Conservation (phyloP, 2,329 filamentous ascomycete species). For the Cercospora nicotianae region DNA sequence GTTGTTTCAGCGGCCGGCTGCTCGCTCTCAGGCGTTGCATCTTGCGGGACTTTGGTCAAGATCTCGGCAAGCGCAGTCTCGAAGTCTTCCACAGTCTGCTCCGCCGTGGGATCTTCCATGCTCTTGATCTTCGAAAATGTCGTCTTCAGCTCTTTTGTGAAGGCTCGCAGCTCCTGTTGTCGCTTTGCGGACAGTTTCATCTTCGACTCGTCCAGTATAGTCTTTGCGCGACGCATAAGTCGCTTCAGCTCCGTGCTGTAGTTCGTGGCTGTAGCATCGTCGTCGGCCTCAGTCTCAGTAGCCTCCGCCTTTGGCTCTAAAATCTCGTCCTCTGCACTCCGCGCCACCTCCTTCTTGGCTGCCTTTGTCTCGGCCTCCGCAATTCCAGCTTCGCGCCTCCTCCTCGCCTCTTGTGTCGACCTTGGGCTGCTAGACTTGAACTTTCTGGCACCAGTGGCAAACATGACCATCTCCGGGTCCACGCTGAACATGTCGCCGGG, state of each 20-base stretch:
- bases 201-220: constrained; percentile 56
- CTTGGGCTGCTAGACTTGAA: constrained; percentile 33
- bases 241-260: constrained; percentile 51
- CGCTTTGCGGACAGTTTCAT: constrained; percentile 62
- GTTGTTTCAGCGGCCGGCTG: constrained; percentile 28
- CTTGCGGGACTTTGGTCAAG: constrained; percentile 49
- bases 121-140: constrained; percentile 58
- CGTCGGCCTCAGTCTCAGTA: constrained; percentile 11
- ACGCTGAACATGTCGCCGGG: constrained; percentile 99
- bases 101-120: constrained; percentile 24
- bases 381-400: constrained; percentile 23
- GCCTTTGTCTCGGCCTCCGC: constrained; percentile 25
- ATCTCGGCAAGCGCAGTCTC: constrained; percentile 39
- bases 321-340: constrained; percentile 25
- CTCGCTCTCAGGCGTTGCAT: constrained; percentile 25
- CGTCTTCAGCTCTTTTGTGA: constrained; percentile 64
- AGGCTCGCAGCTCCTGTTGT: constrained; percentile 73
- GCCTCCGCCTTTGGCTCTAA: constrained; percentile 27
- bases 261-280: constrained; percentile 13
- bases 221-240: constrained; percentile 60
- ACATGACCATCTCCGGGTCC: constrained; percentile 82
- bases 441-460: constrained; percentile 71
- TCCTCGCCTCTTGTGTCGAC: constrained; percentile 28
- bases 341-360: constrained; percentile 21
- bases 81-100: constrained; percentile 37